Percentiles rank a stretch among this genome's conserved stretches.
phyloP scores from a whole-genome alignment of 768 basidiomycete species.

The Hericium erinaceus region DNA sequence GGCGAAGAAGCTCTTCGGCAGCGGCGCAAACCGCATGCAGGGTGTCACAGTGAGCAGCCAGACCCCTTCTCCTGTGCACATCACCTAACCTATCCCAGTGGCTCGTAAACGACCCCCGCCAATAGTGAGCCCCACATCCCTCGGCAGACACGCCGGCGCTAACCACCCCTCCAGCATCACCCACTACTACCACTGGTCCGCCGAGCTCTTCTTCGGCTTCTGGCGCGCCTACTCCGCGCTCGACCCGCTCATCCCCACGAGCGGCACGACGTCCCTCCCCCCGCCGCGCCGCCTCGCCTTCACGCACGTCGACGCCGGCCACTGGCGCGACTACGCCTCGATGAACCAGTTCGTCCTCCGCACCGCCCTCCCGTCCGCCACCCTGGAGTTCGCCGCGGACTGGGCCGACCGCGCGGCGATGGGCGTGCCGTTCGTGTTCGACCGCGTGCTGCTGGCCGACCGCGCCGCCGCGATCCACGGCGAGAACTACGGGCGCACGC shows the following conservation, averaged over 20 bases:
- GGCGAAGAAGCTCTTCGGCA: constrained; percentile 62
- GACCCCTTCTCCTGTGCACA: background rate
- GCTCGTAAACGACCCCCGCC: constrained; percentile 75
- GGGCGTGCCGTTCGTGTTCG: constrained; percentile 65
- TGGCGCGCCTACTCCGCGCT: constrained; percentile 85
- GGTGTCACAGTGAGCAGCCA: constrained; percentile 53
- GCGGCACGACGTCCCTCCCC: constrained; percentile 65
- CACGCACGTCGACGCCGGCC: constrained; percentile 57
- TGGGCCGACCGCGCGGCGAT: constrained; percentile 74
- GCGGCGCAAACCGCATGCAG: constrained; percentile 62
- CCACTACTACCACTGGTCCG: constrained; percentile 92
- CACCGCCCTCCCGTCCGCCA: constrained; percentile 69
- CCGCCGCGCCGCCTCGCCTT: constrained; percentile 70
- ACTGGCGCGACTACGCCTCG: constrained; percentile 85
- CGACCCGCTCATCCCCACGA: constrained; percentile 54
- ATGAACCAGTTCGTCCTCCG: constrained; percentile 89
- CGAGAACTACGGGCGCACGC: constrained; percentile 53
- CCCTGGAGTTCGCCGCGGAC: constrained; percentile 75
- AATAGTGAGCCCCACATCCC: constrained; percentile 51
- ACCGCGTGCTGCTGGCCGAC: constrained; percentile 83
- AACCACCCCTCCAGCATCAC: constrained; percentile 45
- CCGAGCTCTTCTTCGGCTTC: constrained; percentile 86
- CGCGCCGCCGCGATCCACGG: constrained; percentile 78
- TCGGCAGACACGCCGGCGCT: background rate
- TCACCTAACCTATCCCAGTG: constrained; percentile 33